Conservation (phyloP, 169 alveolate genomes). For the Cryptosporidium xiaoi region DNA sequence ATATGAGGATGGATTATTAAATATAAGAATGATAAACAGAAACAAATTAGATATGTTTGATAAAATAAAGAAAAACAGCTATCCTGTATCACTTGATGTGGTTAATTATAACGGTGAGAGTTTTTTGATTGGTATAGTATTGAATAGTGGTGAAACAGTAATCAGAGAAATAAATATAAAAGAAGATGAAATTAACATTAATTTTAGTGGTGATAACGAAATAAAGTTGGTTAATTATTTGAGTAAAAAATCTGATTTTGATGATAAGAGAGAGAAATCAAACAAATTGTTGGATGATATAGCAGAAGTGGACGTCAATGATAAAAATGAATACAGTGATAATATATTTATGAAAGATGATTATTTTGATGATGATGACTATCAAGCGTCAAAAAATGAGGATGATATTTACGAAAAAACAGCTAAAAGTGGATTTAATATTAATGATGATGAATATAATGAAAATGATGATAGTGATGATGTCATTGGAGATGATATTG, state of each 20-base stretch:
- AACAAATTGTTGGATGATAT: conserved; percentile 21
- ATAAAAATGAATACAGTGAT: not conserved
- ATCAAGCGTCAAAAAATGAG: not conserved
- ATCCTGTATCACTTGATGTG: conserved; percentile 1
- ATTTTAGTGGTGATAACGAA: not conserved
- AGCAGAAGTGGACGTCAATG: not conserved
- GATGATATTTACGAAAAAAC: not conserved
- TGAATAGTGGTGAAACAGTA: conserved; percentile 27
- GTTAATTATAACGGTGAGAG: not conserved
- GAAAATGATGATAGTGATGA: conserved; percentile 8
- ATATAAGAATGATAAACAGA: not conserved
- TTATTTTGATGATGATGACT: not conserved
- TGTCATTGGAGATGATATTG: not conserved
- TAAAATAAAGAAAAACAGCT: not conserved
- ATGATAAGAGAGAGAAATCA: not conserved
- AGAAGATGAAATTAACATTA: not conserved
- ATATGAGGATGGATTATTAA: not conserved
- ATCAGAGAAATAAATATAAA: conserved; percentile 7
- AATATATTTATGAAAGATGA: not conserved
- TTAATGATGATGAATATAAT: not conserved
- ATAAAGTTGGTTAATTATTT: not conserved
- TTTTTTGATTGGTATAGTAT: conserved; percentile 8
- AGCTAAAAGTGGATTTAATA: not conserved
- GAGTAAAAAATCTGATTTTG: too few species aligned
- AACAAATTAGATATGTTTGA: not conserved